A percentile compares a stretch with the other conserved stretches of the same genome.
Evolutionary conservation across 306 rosid genomes (phyloP).

Genomic region (Fragaria ananassa): DNA sequence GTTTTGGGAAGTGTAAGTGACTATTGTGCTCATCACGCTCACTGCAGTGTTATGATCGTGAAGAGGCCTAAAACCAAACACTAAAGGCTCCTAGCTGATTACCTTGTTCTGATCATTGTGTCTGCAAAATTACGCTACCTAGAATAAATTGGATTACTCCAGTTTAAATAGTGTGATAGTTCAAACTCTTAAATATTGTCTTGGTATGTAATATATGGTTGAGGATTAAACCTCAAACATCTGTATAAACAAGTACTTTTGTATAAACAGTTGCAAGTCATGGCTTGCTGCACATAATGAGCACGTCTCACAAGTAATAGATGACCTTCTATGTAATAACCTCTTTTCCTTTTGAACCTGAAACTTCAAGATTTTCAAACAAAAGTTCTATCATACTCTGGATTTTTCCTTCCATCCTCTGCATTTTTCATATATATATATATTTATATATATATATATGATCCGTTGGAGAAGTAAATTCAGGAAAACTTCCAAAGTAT

Average conservation of each 20-base stretch:
- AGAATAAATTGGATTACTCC: constrained; percentile 9
- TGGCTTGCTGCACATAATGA: constrained; percentile 6
- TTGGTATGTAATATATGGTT: neutral
- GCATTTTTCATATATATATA: no score
- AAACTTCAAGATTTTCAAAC: no score
- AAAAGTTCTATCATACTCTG: no score
- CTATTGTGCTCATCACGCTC: constrained; percentile 21
- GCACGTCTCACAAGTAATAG: neutral
- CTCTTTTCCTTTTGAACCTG: neutral
- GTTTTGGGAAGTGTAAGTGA: constrained; percentile 26
- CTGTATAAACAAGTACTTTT: neutral
- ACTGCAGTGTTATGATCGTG: constrained; percentile 26
- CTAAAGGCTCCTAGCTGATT: neutral
- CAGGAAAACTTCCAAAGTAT: no score
- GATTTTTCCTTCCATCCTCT: no score
- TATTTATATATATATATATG: no score
- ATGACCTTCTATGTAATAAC: neutral
- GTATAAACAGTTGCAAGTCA: neutral
- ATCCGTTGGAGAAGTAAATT: no score
- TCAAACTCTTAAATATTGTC: neutral
- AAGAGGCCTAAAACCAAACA: constrained; percentile 21
- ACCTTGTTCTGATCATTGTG: neutral
- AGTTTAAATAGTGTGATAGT: neutral
- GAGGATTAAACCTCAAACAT: neutral
- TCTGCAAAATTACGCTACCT: neutral